Evolutionary conservation across 345 rosid species (phyloP).

Genomic region (Syzygium grande): DNA sequence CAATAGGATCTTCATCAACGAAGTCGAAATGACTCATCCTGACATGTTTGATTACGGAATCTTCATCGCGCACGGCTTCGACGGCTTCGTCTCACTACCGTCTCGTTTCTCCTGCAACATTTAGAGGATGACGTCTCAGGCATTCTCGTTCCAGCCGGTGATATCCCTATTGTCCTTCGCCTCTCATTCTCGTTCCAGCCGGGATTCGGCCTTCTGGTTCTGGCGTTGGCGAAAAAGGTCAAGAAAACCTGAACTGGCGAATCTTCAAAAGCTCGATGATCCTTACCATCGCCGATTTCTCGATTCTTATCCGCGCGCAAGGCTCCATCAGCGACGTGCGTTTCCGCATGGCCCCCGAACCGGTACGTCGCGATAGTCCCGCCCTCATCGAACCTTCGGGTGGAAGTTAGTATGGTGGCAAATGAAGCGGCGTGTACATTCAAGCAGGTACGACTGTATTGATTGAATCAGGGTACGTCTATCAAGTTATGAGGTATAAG

Average conservation of each 20-base stretch:
- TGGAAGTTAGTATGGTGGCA: not conserved
- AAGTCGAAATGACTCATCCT: too few relatives aligned
- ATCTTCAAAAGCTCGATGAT: constrained; percentile 37
- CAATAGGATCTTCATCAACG: too few relatives aligned
- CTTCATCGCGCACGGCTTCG: not conserved
- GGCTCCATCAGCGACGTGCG: too few relatives aligned
- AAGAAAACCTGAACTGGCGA: constrained; percentile 34
- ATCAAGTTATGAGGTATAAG: constrained; percentile 57
- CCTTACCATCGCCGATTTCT: constrained; percentile 43
- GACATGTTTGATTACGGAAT: too few relatives aligned
- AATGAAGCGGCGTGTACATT: not conserved
- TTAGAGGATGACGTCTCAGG: not conserved
- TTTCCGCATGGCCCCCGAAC: too few relatives aligned
- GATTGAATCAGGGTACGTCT: constrained; percentile 8
- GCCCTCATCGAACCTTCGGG: not conserved
- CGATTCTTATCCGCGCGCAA: constrained; percentile 24
- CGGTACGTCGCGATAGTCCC: too few relatives aligned
- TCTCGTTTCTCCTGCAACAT: constrained; percentile 14
- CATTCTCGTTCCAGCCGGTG: constrained; percentile 30
- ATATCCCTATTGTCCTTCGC: too few relatives aligned
- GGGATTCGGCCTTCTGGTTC: constrained; percentile 25
- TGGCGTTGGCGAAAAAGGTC: constrained; percentile 40
- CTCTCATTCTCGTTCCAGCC: too few relatives aligned
- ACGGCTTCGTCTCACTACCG: constrained; percentile 38
- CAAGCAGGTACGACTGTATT: not conserved